Percentiles rank a stretch among this genome's conserved stretches.
These are phyloP conservation scores for Dioscorea dumetorum DNA, from an alignment of 106 monocot species.

Conservation along the genomic window DNA sequence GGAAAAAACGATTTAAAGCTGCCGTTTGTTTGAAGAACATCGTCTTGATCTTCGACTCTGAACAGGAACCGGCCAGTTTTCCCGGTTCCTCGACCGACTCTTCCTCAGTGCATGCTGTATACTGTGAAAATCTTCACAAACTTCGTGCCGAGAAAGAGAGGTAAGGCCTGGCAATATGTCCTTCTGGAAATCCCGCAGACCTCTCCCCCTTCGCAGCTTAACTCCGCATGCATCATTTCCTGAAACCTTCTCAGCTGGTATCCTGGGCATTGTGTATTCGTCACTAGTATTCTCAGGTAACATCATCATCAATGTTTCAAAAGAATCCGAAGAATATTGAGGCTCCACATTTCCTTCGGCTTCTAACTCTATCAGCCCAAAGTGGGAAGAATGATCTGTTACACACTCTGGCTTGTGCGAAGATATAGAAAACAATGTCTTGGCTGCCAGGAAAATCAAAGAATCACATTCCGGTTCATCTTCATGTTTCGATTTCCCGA, in stretches of 20 bases:
- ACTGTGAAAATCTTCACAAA: conserved; percentile 74
- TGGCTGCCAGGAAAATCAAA: conserved; percentile 32
- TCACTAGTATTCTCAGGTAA: conserved; percentile 36
- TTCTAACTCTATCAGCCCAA: not conserved
- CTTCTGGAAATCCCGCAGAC: conserved; percentile 67
- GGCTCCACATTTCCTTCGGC: conserved; percentile 15
- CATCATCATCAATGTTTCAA: conserved; percentile 42
- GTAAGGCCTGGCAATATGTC: conserved; percentile 80
- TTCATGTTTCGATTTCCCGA: not conserved
- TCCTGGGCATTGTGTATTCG: conserved; percentile 6
- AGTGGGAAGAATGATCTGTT: not conserved
- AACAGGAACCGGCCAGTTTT: conserved; percentile 13
- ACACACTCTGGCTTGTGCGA: conserved; percentile 1
- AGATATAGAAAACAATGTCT: conserved; percentile 32
- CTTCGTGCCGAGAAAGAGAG: conserved; percentile 75
- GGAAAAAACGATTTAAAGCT: no score
- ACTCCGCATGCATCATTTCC: conserved; percentile 11
- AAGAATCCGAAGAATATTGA: conserved; percentile 53
- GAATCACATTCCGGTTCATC: conserved; percentile 13
- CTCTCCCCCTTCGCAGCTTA: conserved; percentile 52
- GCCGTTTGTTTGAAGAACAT: not conserved
- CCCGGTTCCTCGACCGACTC: conserved; percentile 19
- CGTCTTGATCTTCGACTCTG: conserved; percentile 20
- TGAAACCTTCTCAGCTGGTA: conserved; percentile 3
- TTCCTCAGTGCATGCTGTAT: conserved; percentile 48